A percentile compares a stretch with the other conserved stretches of the same genome.
These are phyloP conservation scores for Petrea volubilis DNA, from an alignment of 257 asterid species.

Conservation along the genomic window DNA sequence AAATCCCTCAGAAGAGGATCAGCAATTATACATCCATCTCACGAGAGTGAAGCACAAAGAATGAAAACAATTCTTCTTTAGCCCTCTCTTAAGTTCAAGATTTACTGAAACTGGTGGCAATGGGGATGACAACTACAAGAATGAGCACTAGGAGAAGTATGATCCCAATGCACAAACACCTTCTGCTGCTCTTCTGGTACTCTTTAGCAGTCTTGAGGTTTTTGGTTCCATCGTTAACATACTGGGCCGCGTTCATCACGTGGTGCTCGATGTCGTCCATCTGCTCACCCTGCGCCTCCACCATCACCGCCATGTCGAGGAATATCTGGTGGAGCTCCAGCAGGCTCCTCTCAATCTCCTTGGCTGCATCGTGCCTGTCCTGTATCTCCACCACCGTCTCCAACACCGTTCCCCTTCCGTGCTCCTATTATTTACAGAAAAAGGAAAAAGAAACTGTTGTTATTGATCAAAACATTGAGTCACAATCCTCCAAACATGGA, in stretches of 20 bases:
- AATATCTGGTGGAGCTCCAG: conserved; percentile 92
- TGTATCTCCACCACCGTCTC: conserved; percentile 93
- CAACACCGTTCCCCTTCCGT: conserved; percentile 79
- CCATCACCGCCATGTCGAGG: conserved; percentile 95
- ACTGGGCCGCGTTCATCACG: conserved; percentile 72
- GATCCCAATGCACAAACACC: conserved; percentile 72
- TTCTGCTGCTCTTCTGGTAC: conserved; percentile 80
- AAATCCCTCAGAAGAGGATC: background rate
- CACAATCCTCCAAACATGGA: background rate
- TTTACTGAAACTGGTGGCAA: conserved; percentile 63
- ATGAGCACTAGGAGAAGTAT: conserved; percentile 60
- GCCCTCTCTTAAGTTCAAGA: conserved; percentile 33
- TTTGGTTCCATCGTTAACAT: conserved; percentile 66
- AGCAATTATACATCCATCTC: background rate
- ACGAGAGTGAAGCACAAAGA: conserved; percentile 21
- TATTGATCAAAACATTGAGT: background rate
- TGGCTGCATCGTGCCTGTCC: conserved; percentile 70
- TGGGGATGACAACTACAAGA: conserved; percentile 65
- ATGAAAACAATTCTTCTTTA: background rate
- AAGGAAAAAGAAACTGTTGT: too few relatives aligned
- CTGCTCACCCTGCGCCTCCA: conserved; percentile 89
- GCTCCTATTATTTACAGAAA: conserved; percentile 47
- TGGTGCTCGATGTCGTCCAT: conserved; percentile 92
- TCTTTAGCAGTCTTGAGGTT: conserved; percentile 69
- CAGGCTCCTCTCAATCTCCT: conserved; percentile 87